These are phyloP conservation scores for Eremochloa ophiuroides DNA, from an alignment of 176 grass and related monocot species.

Conservation along the genomic window DNA sequence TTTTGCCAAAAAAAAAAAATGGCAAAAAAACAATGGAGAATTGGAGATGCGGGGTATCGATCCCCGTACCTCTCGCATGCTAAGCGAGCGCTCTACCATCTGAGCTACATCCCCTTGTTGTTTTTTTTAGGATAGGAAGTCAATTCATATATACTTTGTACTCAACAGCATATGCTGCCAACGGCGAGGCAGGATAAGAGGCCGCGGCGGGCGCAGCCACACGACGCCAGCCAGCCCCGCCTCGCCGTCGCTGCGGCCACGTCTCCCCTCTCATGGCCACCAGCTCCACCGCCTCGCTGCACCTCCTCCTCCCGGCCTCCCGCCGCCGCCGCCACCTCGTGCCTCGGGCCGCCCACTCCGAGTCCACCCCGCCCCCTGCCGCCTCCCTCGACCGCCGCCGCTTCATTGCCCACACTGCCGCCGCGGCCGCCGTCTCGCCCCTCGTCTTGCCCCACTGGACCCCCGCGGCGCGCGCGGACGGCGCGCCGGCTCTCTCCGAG, in stretches of 20 bases:
- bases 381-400: slow-evolving; percentile 15
- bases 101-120: slow-evolving; percentile 92
- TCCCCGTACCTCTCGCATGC: slow-evolving; percentile 99
- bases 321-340: slow-evolving; percentile 26
- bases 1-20: no score
- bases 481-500: slow-evolving; percentile 50
- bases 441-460: slow-evolving; percentile 2
- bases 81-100: slow-evolving; percentile 97
- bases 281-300: slow-evolving; percentile 28
- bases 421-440: slow-evolving; percentile 21
- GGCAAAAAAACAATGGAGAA: no score
- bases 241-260: not conserved
- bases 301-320: slow-evolving; percentile 31
- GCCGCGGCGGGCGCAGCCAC: not conserved
- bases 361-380: not conserved
- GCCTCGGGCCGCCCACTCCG: slow-evolving; percentile 31
- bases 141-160: no score
- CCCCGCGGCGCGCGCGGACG: slow-evolving; percentile 36
- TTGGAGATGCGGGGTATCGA: slow-evolving; percentile 91
- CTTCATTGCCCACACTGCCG: slow-evolving; percentile 56
- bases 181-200: slow-evolving; percentile 3
- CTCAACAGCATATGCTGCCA: no score
- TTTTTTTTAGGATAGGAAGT: no score
- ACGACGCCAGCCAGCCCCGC: not conserved
- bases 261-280: slow-evolving; percentile 55